Evolutionary conservation across 1,139 yeast genomes (phyloP).

Genomic region (Pichia sp.): DNA sequence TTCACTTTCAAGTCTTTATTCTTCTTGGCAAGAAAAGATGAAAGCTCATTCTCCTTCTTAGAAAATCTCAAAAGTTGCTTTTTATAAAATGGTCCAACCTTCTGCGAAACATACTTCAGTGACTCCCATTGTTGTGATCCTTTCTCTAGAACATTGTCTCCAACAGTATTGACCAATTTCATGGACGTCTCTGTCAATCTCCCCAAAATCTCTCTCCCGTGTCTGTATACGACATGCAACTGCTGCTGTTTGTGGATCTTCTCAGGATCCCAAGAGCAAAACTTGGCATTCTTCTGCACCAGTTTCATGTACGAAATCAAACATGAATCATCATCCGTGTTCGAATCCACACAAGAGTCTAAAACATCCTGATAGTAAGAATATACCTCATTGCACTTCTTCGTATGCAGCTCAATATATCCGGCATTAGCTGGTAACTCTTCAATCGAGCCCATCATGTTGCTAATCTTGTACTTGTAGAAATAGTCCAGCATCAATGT

Average conservation of each 20-base stretch:
- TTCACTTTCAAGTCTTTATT: background rate
- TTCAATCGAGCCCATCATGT: conserved; percentile 7
- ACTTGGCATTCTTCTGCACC: background rate
- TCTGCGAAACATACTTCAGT: background rate
- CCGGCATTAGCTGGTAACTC: conserved; percentile 4
- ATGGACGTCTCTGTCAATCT: background rate
- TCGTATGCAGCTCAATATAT: conserved; percentile 3
- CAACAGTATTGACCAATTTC: background rate
- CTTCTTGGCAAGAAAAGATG: background rate
- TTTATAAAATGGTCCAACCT: background rate
- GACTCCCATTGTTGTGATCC: background rate
- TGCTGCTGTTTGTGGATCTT: background rate
- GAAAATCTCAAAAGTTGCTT: background rate
- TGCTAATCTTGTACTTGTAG: conserved; percentile 1
- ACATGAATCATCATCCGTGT: background rate
- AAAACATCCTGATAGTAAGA: background rate
- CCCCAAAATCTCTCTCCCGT: background rate
- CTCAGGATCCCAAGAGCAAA: conserved; percentile 11
- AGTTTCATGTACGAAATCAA: background rate
- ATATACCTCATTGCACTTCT: conserved; percentile 5
- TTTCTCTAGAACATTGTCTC: background rate
- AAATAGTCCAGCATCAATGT: background rate
- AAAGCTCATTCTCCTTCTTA: background rate
- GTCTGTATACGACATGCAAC: background rate
- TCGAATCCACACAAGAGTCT: background rate